A percentile compares a stretch with the other conserved stretches of the same genome.
Conservation (phyloP, 768 basidiomycete species). For the Boletus subcaerulescens region DNA sequence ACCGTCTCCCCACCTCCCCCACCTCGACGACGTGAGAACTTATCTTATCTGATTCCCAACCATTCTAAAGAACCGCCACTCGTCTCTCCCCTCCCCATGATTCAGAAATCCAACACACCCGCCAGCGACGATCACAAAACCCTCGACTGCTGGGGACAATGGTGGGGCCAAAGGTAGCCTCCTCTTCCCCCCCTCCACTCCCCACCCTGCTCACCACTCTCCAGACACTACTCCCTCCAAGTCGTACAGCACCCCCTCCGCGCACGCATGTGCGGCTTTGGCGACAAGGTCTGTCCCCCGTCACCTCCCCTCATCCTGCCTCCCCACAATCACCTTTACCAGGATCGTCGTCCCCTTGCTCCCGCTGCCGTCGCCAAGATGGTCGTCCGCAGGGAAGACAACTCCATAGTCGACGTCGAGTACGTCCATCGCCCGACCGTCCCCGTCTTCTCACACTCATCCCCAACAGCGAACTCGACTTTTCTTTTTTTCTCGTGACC, state of each 20-base stretch:
- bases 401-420: slow-evolving; percentile 71
- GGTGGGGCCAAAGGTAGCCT: slow-evolving; percentile 57
- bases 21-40: slow-evolving; percentile 23
- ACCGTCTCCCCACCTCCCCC: too few species aligned
- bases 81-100: too few species aligned
- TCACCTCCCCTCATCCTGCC: neutral
- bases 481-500: slow-evolving; percentile 84
- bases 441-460: slow-evolving; percentile 3
- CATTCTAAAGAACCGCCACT: too few species aligned
- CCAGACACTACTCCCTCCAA: slow-evolving; percentile 78
- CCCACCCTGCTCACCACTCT: neutral
- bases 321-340: neutral
- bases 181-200: neutral
- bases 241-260: slow-evolving; percentile 86
- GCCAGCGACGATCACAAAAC: too few species aligned
- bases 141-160: slow-evolving; percentile 68
- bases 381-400: slow-evolving; percentile 66
- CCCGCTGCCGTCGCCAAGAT: slow-evolving; percentile 89
- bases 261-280: slow-evolving; percentile 95
- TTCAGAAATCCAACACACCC: too few species aligned
- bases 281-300: slow-evolving; percentile 71
- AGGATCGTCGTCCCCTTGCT: slow-evolving; percentile 91
- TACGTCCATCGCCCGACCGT: slow-evolving; percentile 37
- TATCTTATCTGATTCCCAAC: slow-evolving; percentile 35
- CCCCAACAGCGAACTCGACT: slow-evolving; percentile 68